A percentile compares a stretch with the other conserved stretches of the same genome.
Conservation (phyloP, 2,329 filamentous ascomycete genomes). For the Pseudocercospora pini-densiflorae region DNA sequence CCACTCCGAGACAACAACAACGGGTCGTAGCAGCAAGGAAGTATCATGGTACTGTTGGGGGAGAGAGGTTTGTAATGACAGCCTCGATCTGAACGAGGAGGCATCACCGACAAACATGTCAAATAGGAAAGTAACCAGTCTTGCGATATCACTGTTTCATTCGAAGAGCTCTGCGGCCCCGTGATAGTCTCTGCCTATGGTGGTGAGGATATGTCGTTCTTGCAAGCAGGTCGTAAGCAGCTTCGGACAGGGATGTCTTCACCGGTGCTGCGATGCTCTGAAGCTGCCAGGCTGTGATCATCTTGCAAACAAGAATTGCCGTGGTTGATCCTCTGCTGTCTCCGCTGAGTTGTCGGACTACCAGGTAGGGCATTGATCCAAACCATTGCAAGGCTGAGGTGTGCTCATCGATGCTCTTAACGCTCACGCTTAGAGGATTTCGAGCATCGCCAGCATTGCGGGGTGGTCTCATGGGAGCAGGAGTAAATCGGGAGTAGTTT, state of each 20-base stretch:
- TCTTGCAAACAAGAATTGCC: no score
- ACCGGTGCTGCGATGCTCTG: no score
- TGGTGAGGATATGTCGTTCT: not conserved
- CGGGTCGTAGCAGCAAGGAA: not conserved
- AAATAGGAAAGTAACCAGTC: not conserved
- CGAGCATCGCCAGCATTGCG: not conserved
- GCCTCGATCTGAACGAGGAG: no score
- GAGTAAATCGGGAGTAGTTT: not conserved
- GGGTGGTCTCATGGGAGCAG: not conserved
- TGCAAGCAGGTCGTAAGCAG: no score
- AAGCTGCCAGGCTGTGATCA: no score
- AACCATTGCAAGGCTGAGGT: not conserved
- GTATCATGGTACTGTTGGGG: not conserved
- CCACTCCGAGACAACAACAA: not conserved
- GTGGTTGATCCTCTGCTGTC: not conserved
- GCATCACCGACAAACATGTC: no score
- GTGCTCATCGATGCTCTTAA: not conserved
- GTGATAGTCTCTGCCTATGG: not conserved
- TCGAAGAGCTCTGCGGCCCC: no score
- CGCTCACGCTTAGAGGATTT: not conserved
- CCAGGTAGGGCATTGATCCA: not conserved
- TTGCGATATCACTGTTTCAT: not conserved
- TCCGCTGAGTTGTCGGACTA: not conserved
- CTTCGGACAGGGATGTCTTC: no score
- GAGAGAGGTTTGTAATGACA: no score